Base-by-base conservation (phyloP, 345 rosid species). In the Populus pruinosa region DNA sequence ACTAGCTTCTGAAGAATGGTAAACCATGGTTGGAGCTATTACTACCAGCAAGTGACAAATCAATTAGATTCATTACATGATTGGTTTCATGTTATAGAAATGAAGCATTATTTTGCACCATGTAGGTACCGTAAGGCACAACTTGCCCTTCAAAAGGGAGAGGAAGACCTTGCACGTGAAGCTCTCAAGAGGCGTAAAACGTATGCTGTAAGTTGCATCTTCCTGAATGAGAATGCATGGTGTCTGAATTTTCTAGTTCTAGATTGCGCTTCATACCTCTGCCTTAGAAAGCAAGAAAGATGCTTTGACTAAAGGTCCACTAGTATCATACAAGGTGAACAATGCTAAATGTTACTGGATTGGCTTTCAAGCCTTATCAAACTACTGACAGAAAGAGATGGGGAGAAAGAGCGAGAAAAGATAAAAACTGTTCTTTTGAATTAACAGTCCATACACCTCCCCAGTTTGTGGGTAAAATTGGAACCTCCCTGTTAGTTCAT, bases 141-240 rank as follows among this genome's bases (percentile, higher is more conserved):
- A 66, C 83, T 92, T 67, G 94, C 97, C 80, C 94, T 92, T 74
- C 85, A 87, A 61, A 92, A 86, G 82, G 97, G 97, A 67, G 91
- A 92, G 55, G 97, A 92, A 84, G 94, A 89, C 87, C 94, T 92
- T 71, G 97, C 97, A 74, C 93, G 97, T 62, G 97, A 90, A 84
- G 94, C 94, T 56, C 91, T 92, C 38, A 92, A 92, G 85, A 87
- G 97, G 78, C 92, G 97, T 27, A 92, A 92, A 82, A 86, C 94
- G 63, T 87, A 76, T 88, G 86, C 91, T 36, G 97, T 92, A 85
- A 88, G 94, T 71, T 64, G 38, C 7, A 33, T 77, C 31, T 69
- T 59, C 16, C n/a, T 38, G 13, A 71, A 67, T 38, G 18, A 67
- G 64, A 74, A 29, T 36, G 47, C 56, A 20, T 53, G 64, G 29